These are phyloP conservation scores for Pichia cephalocereana DNA, from an alignment of 805 yeast genomes.

Conservation along the genomic window DNA sequence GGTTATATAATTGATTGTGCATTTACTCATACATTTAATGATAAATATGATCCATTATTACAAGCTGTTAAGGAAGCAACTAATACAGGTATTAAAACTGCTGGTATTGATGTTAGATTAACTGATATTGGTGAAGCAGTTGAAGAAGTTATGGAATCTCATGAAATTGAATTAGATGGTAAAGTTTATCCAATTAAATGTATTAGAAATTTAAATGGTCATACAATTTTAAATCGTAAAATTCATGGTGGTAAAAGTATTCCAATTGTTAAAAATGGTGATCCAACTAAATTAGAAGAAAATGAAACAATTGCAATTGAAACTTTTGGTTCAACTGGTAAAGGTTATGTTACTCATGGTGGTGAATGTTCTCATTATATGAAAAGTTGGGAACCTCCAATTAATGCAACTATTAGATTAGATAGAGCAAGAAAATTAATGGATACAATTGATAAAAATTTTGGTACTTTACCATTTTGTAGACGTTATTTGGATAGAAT, in stretches of 20 bases:
- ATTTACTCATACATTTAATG: slow-evolving; percentile 82
- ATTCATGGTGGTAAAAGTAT: slow-evolving; percentile 96
- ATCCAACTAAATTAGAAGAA: slow-evolving; percentile 96
- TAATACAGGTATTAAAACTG: slow-evolving; percentile 81
- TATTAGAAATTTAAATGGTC: slow-evolving; percentile 91
- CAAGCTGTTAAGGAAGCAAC: slow-evolving; percentile 90
- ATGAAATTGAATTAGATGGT: slow-evolving; percentile 87
- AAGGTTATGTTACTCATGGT: slow-evolving; percentile 73
- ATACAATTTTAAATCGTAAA: slow-evolving; percentile 71
- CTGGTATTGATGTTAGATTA: slow-evolving; percentile 92
- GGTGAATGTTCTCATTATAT: slow-evolving; percentile 97
- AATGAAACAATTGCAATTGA: slow-evolving; percentile 98
- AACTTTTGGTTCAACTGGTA: slow-evolving; percentile 95
- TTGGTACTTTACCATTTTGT: slow-evolving; percentile 96
- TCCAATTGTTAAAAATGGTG: slow-evolving; percentile 91
- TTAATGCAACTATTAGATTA: slow-evolving; percentile 43
- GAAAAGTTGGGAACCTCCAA: slow-evolving; percentile 41
- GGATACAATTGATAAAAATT: slow-evolving; percentile 62
- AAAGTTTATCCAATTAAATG: slow-evolving; percentile 77
- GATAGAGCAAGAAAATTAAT: slow-evolving; percentile 64
- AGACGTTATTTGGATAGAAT: slow-evolving; percentile 85
- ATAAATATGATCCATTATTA: slow-evolving; percentile 69
- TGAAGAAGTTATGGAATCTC: slow-evolving; percentile 95
- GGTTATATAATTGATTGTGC: slow-evolving; percentile 95
- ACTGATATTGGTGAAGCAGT: slow-evolving; percentile 94